Base-by-base conservation (phyloP, 2,329 filamentous ascomycete species). In the Penicillium sp. region DNA sequence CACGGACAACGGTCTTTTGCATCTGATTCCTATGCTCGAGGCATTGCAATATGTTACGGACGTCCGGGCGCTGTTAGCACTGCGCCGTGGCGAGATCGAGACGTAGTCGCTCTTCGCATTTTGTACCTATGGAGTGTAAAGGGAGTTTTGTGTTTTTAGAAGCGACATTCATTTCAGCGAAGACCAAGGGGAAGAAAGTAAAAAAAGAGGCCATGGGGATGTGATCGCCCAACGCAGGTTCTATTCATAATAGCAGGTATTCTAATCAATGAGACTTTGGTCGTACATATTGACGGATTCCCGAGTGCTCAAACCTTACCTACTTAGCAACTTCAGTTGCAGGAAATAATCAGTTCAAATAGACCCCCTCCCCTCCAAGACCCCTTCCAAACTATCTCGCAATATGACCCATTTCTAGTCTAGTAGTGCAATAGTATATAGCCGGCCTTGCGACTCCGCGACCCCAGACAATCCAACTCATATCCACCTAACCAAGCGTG, bases 31-130 rank as follows among this genome's bases (percentile, higher is more conserved):
- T 26, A 76, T 97, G 61, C 77, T 98, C 36, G 93, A 98, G 72
- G 93, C 89, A 14, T 73, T 98, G 63, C 93, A 97, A 73, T 95
- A 97, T 71, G 90, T 93, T 57, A 95, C 91, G 42, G 93, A 98
- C 70, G 91, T 98, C 49, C 81, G 93, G 61, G 90, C 93, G 40
- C 76, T 97, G 54, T 76, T 98, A 63, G 90, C 89, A 46, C 75
- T 98, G 59, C 82, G 91, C 61, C 86, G 90, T 58, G 93, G 93
- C 23, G 89, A 97, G 64, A 62, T 67, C 32, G 69, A 72, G 55
- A 56, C 64, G 44, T 69, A 56, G 52, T 42, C 31, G 20, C 34
- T 40, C 24, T 42, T 29, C 34, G 29, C 41, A 41, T 40, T 49
- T 49, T 50, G 50, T 49, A 54, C 48, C 37, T 44, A 52, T 31